A percentile compares a stretch with the other conserved stretches of the same genome.
These are phyloP conservation scores for Citrus australasica DNA, from an alignment of 345 rosid species.

Conservation along the genomic window DNA sequence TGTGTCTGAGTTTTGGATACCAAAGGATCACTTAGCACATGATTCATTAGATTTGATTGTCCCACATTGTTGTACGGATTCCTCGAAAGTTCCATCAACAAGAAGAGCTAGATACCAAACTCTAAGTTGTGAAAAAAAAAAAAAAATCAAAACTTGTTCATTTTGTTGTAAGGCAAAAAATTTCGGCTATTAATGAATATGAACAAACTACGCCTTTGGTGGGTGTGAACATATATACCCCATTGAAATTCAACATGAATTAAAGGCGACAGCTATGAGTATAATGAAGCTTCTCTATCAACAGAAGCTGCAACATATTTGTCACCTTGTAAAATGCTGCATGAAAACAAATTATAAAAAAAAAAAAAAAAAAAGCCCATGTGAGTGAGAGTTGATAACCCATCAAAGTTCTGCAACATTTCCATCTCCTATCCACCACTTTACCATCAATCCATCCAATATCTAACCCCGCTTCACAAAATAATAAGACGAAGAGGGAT, in stretches of 20 bases:
- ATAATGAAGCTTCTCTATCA: not conserved
- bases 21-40: no score
- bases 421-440: not conserved
- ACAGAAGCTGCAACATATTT: not conserved
- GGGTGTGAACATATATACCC: not conserved
- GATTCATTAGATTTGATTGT: no score
- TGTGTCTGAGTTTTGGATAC: not conserved
- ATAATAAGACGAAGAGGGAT: not conserved
- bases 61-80: no score
- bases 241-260: not conserved
- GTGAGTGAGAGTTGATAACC: not conserved
- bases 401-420: not conserved
- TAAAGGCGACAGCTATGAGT: constrained; percentile 1
- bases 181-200: not conserved
- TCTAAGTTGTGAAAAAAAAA: no score
- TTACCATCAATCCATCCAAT: not conserved
- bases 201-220: not conserved
- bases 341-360: not conserved
- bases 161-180: not conserved
- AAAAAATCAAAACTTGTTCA: no score
- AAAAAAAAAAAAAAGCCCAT: not conserved
- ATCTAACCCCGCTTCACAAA: not conserved
- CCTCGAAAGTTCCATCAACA: no score
- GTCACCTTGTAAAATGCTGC: not conserved
- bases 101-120: no score